Evolutionary conservation across 139 green algal genomes (phyloP), one percentile per base, ranked within the genome.

Genomic region (Auxenochlorella pyrenoidosa): DNA sequence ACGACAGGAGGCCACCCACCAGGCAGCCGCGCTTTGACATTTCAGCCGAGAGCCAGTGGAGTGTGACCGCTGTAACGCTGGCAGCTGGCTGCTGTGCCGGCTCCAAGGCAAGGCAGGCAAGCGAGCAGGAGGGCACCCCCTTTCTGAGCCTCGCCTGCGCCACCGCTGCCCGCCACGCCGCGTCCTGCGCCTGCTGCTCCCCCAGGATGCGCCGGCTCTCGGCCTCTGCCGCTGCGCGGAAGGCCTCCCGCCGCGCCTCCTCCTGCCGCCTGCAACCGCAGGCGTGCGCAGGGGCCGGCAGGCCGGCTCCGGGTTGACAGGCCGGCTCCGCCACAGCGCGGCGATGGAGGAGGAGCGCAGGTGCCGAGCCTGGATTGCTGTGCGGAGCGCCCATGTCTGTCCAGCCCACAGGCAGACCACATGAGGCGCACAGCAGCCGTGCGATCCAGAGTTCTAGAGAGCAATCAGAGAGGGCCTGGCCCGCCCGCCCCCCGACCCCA

Each of bases 81-180:
- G 60, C 22, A 68, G 60, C 22, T n/a, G n/a, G 60, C 60, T n/a
- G 60, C 60, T 5, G 60, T n/a, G n/a, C n/a, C n/a, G 47, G 47
- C 10, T 6, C 60, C 12, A 28, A 26, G 21, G 60, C 60, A 68
- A 32, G 4, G 60, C 60, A 68, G 60, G 60, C 60, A 68, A 8
- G 60, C 12, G 24, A 32, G 15, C 60, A 68, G 15, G 60, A 28
- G 24, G 60, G 60, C 60, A 68, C 3, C 8, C 60, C 21, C 22
- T 36, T 71, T 18, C 19, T 36, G 24, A 10, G 18, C 40, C 40
- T 38, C n/a, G n/a, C 44, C 86, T 86, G 75, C 40, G 84, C 84
- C 75, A 94, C 90, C 41, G 91, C 90, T 15, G 86, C 85, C 3
- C 92, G 79, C 92, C 92, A 95, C 34, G 90, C 88, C 18, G 65